Percentiles rank a stretch among this genome's conserved stretches.
These are phyloP conservation scores for Sporothrix phasma DNA, from an alignment of 2,329 filamentous ascomycete genomes.

Conservation along the genomic window DNA sequence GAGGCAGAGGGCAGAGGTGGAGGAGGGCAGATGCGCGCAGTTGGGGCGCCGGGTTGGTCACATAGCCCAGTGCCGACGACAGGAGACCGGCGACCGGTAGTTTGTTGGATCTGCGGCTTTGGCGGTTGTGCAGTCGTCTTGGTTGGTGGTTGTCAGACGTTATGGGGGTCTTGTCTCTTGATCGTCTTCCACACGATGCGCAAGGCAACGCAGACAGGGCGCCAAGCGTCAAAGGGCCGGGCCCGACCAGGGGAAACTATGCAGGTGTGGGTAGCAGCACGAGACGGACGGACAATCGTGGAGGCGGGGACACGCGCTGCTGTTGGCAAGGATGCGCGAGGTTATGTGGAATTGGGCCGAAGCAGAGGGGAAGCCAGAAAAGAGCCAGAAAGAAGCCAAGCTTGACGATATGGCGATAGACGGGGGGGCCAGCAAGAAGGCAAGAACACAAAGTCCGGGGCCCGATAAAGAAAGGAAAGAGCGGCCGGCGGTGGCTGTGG, in stretches of 20 bases:
- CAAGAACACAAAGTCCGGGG: not conserved
- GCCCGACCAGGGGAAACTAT: not conserved
- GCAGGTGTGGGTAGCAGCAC: not conserved
- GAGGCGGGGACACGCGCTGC: not conserved
- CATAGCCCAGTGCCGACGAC: constrained; percentile 15
- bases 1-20: not conserved
- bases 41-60: constrained; percentile 14
- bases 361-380: not conserved
- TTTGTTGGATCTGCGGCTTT: not conserved
- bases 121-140: not conserved
- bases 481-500: constrained; percentile 6
- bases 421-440: not conserved
- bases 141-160: not conserved
- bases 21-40: not conserved
- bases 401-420: not conserved
- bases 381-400: not conserved
- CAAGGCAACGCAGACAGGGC: constrained; percentile 11
- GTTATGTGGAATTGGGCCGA: not conserved
- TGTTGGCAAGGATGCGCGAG: not conserved
- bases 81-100: constrained; percentile 1
- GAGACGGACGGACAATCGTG: not conserved
- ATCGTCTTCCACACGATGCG: constrained; percentile 24
- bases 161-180: constrained; percentile 21
- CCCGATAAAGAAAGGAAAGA: not conserved
- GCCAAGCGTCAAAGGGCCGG: not conserved